Evolutionary conservation across 495 filamentous ascomycete species (phyloP), one percentile per base, ranked within the genome.

Genomic region (Neohortaea acidophila): DNA sequence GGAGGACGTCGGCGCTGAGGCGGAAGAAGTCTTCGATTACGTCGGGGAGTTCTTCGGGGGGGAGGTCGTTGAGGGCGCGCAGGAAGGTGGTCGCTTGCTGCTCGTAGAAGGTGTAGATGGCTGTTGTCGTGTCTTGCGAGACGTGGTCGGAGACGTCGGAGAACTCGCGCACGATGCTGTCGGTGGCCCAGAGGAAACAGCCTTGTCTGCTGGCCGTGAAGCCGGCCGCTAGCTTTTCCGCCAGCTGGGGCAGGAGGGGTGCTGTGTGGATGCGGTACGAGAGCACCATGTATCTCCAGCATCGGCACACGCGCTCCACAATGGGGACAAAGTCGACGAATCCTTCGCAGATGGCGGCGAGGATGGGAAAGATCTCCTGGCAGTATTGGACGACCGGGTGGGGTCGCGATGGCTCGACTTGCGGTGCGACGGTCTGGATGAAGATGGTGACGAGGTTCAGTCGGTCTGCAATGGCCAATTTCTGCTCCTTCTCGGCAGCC

Each of bases 21-120:
- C 89, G 84, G 68, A 89, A 99, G 63, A 94, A 99, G 55, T 99
- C 89, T 60, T 99, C 89, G 51, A 94, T 96, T 38, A 99, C 84
- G 60, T 99, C 89, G 8, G 91, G 86, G 9, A 96, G 67, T 47
- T 94, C 84, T 51, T 78, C 72, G 9, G 91, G 83, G 12, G 77
- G 71, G 11, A 94, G 55, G 49, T 87, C 81, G 60, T 84, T 94
- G 61, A 99, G 68, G 45, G 81, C 77, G 17, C 81, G 75, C 36
- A 99, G 68, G 61, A 96, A 92, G 21, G 73, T 81, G 15, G 78
- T 72, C 5, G 82, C 76, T 58, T 99, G 89, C 43, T 82, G 80
- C 55, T 94, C 84, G 54, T 92, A 89, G 64, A 99, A 99, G 27
- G 74, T 68, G 63, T 85, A 96, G 33, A 96, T 86, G 37, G 81